A percentile compares a stretch with the other conserved stretches of the same genome.
These are phyloP conservation scores for Leptodermis oblonga DNA, from an alignment of 257 asterid species.

Conservation along the genomic window DNA sequence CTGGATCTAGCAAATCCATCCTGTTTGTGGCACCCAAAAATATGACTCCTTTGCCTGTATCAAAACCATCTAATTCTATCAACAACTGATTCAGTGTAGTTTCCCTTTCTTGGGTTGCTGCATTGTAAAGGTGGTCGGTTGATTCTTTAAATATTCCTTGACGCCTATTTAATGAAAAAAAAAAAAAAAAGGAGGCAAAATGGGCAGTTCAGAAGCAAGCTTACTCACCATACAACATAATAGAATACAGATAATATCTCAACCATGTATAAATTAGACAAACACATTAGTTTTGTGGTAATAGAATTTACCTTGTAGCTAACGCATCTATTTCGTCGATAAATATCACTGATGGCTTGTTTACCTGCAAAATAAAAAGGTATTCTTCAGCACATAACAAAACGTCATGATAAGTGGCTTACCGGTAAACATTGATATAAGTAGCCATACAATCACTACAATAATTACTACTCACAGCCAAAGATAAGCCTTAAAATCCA, in stretches of 20 bases:
- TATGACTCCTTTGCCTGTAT: constrained; percentile 97
- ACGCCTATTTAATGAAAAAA: constrained; percentile 53
- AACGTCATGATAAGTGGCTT: neutral
- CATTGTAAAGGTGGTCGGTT: constrained; percentile 51
- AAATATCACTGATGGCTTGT: constrained; percentile 93
- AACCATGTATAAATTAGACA: neutral
- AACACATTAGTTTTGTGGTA: neutral
- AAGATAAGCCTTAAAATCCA: neutral
- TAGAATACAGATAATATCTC: neutral
- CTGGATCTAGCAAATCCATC: constrained; percentile 95
- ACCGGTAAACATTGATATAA: neutral
- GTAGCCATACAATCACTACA: neutral
- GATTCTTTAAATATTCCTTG: constrained; percentile 67
- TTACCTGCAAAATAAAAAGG: constrained; percentile 61
- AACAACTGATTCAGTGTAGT: constrained; percentile 95
- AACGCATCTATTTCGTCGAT: constrained; percentile 98
- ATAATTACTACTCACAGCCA: neutral
- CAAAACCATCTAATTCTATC: constrained; percentile 96
- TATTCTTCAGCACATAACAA: constrained; percentile 17
- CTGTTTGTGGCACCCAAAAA: constrained; percentile 98
- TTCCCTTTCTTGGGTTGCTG: constrained; percentile 95
- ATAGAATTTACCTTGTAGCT: constrained; percentile 67
- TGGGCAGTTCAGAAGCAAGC: constrained; percentile 2
- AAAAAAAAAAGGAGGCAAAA: too few species aligned
- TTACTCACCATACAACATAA: neutral